A percentile compares a stretch with the other conserved stretches of the same genome.
Evolutionary conservation across 2,329 filamentous ascomycete species (phyloP).

Genomic region (Penicillium sp.): DNA sequence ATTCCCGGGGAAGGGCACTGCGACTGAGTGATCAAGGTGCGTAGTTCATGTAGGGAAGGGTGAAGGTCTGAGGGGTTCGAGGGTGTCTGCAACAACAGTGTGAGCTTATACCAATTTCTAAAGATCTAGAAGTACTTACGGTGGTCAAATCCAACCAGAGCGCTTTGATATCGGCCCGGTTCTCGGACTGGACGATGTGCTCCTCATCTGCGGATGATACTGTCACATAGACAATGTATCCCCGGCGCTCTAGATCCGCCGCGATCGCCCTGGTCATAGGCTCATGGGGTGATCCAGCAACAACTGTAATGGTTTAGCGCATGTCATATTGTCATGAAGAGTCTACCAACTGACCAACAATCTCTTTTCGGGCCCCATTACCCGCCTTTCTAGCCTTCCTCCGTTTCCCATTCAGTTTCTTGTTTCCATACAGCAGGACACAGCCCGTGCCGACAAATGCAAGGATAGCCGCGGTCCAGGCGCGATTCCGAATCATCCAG

Average conservation of each 20-base stretch:
- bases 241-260: conserved; percentile 82
- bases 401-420: conserved; percentile 59
- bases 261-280: conserved; percentile 81
- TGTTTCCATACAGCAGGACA: conserved; percentile 61
- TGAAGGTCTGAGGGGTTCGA: conserved; percentile 58
- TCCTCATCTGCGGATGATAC: conserved; percentile 86
- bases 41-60: conserved; percentile 70
- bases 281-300: conserved; percentile 84
- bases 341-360: conserved; percentile 55
- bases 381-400: conserved; percentile 75
- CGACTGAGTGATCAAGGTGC: conserved; percentile 69
- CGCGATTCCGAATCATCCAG: conserved; percentile 73
- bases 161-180: conserved; percentile 78
- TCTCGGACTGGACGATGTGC: conserved; percentile 70
- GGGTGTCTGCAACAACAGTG: conserved; percentile 51
- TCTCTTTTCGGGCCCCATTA: conserved; percentile 84
- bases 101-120: neutral
- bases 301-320: conserved; percentile 54
- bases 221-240: conserved; percentile 91
- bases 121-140: conserved; percentile 22
- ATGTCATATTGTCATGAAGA: neutral
- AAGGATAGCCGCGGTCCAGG: conserved; percentile 70
- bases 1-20: conserved; percentile 76
- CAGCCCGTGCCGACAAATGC: conserved; percentile 68
- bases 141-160: conserved; percentile 76